phyloP scores from a whole-genome alignment of 371 early-diverging fungal species.

The Apophysomyces elegans region DNA sequence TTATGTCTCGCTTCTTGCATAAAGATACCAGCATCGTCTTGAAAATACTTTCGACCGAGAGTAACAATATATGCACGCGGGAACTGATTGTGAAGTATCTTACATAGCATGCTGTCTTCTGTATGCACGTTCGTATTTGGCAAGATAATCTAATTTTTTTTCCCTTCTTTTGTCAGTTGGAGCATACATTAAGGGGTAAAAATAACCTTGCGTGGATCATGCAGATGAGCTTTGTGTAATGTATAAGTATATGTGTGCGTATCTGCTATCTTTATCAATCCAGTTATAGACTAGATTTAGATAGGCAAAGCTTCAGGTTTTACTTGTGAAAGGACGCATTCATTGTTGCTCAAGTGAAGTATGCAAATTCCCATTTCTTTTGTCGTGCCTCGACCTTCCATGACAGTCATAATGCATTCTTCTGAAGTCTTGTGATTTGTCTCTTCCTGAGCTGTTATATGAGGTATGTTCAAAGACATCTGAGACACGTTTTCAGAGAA shows the following conservation, averaged over 20 bases:
- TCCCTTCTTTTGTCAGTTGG: neutral
- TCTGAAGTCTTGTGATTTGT: neutral
- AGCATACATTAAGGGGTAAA: no score
- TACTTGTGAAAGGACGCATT: conserved; percentile 68
- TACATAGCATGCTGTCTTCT: conserved; percentile 45
- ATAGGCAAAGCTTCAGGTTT: neutral
- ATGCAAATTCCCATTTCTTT: conserved; percentile 70
- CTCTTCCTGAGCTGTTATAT: neutral
- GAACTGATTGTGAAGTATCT: conserved; percentile 52
- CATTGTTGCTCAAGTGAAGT: conserved; percentile 64
- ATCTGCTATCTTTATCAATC: conserved; percentile 64
- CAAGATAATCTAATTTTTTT: conserved; percentile 10
- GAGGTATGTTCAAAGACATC: no score
- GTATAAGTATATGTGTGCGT: conserved; percentile 65
- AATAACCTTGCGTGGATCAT: conserved; percentile 63
- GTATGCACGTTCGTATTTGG: conserved; percentile 42
- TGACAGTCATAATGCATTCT: conserved; percentile 41
- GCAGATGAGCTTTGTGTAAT: conserved; percentile 62
- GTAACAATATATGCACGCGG: conserved; percentile 50
- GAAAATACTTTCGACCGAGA: conserved; percentile 61
- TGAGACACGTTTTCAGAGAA: no score
- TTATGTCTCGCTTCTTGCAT: neutral
- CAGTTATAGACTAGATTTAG: neutral
- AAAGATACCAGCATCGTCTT: conserved; percentile 56
- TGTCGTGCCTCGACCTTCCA: conserved; percentile 56